A percentile compares a stretch with the other conserved stretches of the same genome.
phyloP scores from a whole-genome alignment of 805 yeast genomes.

The Candida manassasensis region DNA sequence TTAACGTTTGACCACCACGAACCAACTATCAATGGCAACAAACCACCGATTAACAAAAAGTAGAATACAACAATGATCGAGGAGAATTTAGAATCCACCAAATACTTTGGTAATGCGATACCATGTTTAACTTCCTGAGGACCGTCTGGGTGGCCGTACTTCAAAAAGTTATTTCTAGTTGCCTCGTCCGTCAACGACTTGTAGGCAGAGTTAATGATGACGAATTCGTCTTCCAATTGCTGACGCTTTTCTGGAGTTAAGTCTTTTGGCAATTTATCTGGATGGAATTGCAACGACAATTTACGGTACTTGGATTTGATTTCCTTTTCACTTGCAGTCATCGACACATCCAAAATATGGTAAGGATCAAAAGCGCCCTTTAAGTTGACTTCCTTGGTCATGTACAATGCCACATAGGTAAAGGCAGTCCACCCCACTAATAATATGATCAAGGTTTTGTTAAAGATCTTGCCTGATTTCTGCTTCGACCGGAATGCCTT shows the following conservation, averaged over 20 bases:
- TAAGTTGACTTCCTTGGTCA: slow-evolving; percentile 43
- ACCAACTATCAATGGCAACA: slow-evolving; percentile 77
- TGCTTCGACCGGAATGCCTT: slow-evolving; percentile 22
- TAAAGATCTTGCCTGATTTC: slow-evolving; percentile 29
- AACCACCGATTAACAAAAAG: slow-evolving; percentile 65
- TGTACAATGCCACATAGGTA: slow-evolving; percentile 31
- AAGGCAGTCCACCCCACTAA: slow-evolving; percentile 61
- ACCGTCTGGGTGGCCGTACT: slow-evolving; percentile 97
- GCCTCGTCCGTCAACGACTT: slow-evolving; percentile 90
- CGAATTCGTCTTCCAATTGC: slow-evolving; percentile 69
- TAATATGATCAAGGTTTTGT: slow-evolving; percentile 28
- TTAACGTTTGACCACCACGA: slow-evolving; percentile 88
- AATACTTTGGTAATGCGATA: slow-evolving; percentile 88
- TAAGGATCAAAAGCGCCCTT: slow-evolving; percentile 79
- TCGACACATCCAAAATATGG: slow-evolving; percentile 70
- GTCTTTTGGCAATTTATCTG: slow-evolving; percentile 79
- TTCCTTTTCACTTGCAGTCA: slow-evolving; percentile 65
- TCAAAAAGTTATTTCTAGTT: slow-evolving; percentile 73
- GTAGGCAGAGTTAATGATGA: slow-evolving; percentile 84
- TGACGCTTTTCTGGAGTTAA: slow-evolving; percentile 51
- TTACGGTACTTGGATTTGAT: slow-evolving; percentile 81
- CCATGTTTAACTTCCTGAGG: slow-evolving; percentile 89
- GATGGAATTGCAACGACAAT: slow-evolving; percentile 84
- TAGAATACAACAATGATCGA: slow-evolving; percentile 59
- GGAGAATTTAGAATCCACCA: slow-evolving; percentile 79